Evolutionary conservation across 176 grass and related monocot genomes (phyloP).

Genomic region (Themeda triandra): DNA sequence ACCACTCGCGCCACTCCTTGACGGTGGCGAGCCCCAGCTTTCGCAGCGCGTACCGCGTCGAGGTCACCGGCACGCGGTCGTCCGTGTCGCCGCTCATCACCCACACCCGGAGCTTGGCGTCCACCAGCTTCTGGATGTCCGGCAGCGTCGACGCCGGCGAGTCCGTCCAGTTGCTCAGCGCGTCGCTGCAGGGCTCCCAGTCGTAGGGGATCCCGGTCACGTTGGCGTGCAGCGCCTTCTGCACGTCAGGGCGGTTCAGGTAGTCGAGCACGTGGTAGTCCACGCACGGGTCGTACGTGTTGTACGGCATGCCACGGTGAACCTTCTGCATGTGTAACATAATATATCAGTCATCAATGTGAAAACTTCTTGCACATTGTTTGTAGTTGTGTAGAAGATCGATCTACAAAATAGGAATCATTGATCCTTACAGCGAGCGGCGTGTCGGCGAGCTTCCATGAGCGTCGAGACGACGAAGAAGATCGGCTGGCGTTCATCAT

Average conservation of each 20-base stretch:
- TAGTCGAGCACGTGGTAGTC: constrained; percentile 48
- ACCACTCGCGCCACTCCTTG: constrained; percentile 65
- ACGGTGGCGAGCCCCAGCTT: constrained; percentile 50
- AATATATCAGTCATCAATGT: neutral
- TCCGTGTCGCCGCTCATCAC: constrained; percentile 67
- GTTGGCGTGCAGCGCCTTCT: constrained; percentile 82
- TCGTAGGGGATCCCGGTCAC: constrained; percentile 56
- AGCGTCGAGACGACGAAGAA: neutral
- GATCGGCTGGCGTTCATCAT: neutral
- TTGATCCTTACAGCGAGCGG: neutral
- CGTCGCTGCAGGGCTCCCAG: constrained; percentile 76
- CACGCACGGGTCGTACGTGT: constrained; percentile 68
- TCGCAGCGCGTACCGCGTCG: constrained; percentile 56
- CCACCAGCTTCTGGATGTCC: constrained; percentile 28
- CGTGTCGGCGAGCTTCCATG: constrained; percentile 18
- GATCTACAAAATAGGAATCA: too few relatives aligned
- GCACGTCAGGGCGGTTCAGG: constrained; percentile 77
- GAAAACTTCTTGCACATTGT: too few relatives aligned
- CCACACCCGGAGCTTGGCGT: constrained; percentile 41
- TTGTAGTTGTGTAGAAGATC: too few relatives aligned
- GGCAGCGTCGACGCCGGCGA: neutral
- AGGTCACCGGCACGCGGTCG: constrained; percentile 58
- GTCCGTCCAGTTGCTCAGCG: constrained; percentile 15
- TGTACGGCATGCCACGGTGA: constrained; percentile 12
- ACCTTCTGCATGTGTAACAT: neutral